Evolutionary conservation across 225 moss, liverwort and hornwort genomes (phyloP).

Genomic region (Straminergon stramineum): DNA sequence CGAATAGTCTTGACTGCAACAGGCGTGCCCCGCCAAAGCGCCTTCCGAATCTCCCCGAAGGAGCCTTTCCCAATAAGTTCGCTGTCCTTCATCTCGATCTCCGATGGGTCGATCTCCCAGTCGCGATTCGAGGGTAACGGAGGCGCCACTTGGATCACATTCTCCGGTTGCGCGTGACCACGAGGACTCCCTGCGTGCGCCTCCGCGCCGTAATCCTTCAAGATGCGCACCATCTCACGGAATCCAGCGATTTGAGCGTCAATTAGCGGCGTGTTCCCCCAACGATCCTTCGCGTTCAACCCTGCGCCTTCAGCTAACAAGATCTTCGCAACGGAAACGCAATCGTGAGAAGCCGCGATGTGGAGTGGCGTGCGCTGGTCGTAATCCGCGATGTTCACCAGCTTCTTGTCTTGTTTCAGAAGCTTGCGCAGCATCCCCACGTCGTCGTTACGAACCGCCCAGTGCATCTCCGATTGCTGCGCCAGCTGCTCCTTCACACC

Average conservation of each 20-base stretch:
- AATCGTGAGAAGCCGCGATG: conserved; percentile 31
- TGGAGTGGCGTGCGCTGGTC: conserved; percentile 39
- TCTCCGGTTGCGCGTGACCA: conserved; percentile 20
- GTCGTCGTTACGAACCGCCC: conserved; percentile 31
- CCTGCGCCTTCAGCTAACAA: conserved; percentile 24
- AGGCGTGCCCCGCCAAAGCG: conserved; percentile 71
- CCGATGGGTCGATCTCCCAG: conserved; percentile 68
- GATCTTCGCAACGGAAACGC: conserved; percentile 13
- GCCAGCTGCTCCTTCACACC: conserved; percentile 10
- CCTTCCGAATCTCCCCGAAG: conserved; percentile 81
- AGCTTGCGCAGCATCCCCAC: conserved; percentile 11
- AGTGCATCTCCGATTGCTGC: conserved; percentile 40
- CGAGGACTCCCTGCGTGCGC: conserved; percentile 7
- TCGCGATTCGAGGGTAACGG: conserved; percentile 45
- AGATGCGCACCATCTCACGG: conserved; percentile 40
- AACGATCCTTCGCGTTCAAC: conserved; percentile 23
- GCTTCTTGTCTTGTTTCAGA: conserved; percentile 21
- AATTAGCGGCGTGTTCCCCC: conserved; percentile 40
- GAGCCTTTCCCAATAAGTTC: conserved; percentile 75
- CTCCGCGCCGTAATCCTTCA: conserved; percentile 39
- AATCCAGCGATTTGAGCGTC: conserved; percentile 45
- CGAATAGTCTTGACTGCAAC: conserved; percentile 87
- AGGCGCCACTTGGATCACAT: conserved; percentile 23
- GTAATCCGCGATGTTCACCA: conserved; percentile 33
- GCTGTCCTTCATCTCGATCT: conserved; percentile 49